Percentiles rank a stretch among this genome's conserved stretches.
These are phyloP conservation scores for Ceratobasidium sp. DNA, from an alignment of 1,284 basidiomycete species.

Conservation along the genomic window DNA sequence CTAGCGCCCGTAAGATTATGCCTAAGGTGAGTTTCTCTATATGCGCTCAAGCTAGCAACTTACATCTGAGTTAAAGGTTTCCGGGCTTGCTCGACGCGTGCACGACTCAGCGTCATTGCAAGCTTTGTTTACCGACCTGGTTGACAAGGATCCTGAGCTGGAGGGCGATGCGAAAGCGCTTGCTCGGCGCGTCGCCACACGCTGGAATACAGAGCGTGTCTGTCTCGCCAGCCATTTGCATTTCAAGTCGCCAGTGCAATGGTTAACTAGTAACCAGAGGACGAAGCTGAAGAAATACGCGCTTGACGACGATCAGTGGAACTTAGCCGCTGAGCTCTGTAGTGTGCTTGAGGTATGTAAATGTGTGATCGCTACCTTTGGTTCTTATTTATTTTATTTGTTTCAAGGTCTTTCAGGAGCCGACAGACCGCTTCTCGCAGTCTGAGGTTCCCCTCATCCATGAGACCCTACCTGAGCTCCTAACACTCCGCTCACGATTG, in stretches of 20 bases:
- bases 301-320: constrained; percentile 9
- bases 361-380: not conserved
- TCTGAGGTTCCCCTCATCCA: constrained; percentile 6
- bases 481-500: constrained; percentile 9
- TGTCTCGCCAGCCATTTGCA: constrained; percentile 3
- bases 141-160: constrained; percentile 4
- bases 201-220: constrained; percentile 8
- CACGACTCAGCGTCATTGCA: not conserved
- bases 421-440: constrained; percentile 2
- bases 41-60: not conserved
- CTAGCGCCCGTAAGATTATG: constrained; percentile 5
- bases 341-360: constrained; percentile 1
- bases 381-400: not conserved
- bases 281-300: constrained; percentile 14
- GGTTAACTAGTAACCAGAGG: constrained; percentile 5
- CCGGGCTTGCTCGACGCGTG: constrained; percentile 25
- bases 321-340: constrained; percentile 14
- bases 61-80: not conserved
- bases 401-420: constrained; percentile 9
- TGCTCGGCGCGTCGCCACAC: not conserved
- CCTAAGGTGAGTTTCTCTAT: constrained; percentile 10
- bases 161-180: constrained; percentile 5
- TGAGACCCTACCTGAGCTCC: constrained; percentile 3
- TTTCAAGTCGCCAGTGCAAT: constrained; percentile 22
- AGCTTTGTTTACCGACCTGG: not conserved